Percentiles rank a stretch among this genome's conserved stretches.
Conservation (phyloP, 2,329 filamentous ascomycete genomes). For the Phaeosphaeria sp. region DNA sequence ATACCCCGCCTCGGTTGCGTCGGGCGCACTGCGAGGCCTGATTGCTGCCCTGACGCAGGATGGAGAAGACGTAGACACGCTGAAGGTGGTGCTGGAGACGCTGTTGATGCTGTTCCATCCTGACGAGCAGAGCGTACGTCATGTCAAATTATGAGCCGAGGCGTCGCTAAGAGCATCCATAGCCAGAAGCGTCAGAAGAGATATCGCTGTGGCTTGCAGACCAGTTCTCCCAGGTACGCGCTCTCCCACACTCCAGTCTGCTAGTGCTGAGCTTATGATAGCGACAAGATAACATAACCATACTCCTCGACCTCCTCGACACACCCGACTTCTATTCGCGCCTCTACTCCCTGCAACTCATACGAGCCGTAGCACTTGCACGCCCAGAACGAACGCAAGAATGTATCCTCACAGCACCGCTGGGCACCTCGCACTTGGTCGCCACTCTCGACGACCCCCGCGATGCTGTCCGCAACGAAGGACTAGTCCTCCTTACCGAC, state of each 20-base stretch:
- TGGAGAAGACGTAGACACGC: conserved; percentile 92
- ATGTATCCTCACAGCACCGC: conserved; percentile 85
- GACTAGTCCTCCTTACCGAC: conserved; percentile 82
- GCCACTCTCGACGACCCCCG: conserved; percentile 81
- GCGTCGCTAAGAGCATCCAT: conserved; percentile 28
- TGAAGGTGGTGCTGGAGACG: conserved; percentile 94
- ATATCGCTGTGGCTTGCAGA: conserved; percentile 96
- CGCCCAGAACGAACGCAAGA: conserved; percentile 92
- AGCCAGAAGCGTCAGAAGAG: conserved; percentile 95
- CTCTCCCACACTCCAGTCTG: conserved; percentile 11
- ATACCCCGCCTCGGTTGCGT: conserved; percentile 94
- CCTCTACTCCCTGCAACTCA: conserved; percentile 87
- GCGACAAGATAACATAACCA: conserved; percentile 93
- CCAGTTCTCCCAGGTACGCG: conserved; percentile 85
- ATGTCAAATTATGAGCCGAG: background rate
- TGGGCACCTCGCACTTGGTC: conserved; percentile 87
- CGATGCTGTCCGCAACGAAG: conserved; percentile 85
- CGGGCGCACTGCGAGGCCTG: conserved; percentile 85
- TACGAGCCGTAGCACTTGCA: conserved; percentile 83
- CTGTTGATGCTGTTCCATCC: conserved; percentile 88
- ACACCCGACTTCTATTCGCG: conserved; percentile 87
- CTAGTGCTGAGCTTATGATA: conserved; percentile 61
- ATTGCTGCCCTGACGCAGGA: conserved; percentile 87
- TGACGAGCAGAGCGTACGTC: conserved; percentile 61
- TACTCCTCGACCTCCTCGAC: conserved; percentile 88